Base-by-base conservation (phyloP, 805 yeast genomes). In the Grigorovia yakushimaensis region DNA sequence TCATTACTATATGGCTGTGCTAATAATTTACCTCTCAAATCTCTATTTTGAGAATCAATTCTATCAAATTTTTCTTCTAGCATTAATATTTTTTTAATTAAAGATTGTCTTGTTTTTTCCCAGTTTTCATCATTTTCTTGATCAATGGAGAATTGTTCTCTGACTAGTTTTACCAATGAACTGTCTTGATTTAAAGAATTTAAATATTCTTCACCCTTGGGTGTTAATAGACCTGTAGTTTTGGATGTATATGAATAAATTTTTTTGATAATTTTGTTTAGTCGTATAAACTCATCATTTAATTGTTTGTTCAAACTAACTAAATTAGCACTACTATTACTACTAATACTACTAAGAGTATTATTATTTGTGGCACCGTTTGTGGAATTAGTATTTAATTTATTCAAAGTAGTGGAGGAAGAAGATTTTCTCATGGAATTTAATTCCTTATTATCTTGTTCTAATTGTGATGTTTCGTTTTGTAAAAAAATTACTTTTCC, bases 51-150 rank as follows among this genome's bases (percentile, higher is more conserved):
- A n/a, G 48, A 23, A 23, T 57, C 54, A 11, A 57, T 40, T 5
- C 55, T 58, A n/a, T 54, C 54, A 47, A 62, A 59, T 38, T 51
- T 54, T 23, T 51, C 46, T 44, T 64, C 61, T 42, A 61, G 44
- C 2, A 48, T 37, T 15, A 55, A 52, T 5, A 60, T 51, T 21
- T 53, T 54, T 39, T 56, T 59, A 15, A 52, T 43, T 41, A 57
- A 48, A 20, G 49, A 50, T 40, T 48, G 48, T 44, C 53, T 60
- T 36, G 48, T 54, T 6, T 41, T 41, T 45, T 53, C 53, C 66
- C 66, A 60, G 42, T 51, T 51, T 8, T 47, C 41, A 35, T 63
- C 62, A 19, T 54, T 48, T 11, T 59, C 56, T 15, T 56, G 51
- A 43, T 63, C 65, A 23, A 54, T 52, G 4, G 47, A 49, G 3